Conservation (phyloP, 2,329 filamentous ascomycete species). For the Nemania sp. region DNA sequence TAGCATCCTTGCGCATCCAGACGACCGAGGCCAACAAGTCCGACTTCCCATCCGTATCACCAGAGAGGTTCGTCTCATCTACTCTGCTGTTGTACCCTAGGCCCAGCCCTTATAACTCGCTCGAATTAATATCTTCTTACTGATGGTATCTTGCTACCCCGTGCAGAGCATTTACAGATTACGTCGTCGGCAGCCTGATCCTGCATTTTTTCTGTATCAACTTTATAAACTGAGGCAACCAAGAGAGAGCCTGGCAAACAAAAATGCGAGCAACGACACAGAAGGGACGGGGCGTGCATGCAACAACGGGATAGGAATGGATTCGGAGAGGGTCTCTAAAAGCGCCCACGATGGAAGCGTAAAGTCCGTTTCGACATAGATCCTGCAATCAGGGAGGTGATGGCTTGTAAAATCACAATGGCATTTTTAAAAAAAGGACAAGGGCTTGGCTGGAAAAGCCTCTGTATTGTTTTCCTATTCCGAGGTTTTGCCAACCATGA, state of each 20-base stretch:
- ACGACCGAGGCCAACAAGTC: slow-evolving; percentile 81
- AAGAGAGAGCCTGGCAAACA: neutral
- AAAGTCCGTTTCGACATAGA: slow-evolving; percentile 1
- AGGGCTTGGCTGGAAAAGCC: slow-evolving; percentile 2
- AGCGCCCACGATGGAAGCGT: neutral
- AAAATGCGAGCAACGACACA: slow-evolving; percentile 13
- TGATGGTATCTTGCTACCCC: slow-evolving; percentile 2
- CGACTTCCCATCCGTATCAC: slow-evolving; percentile 76
- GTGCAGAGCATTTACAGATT: slow-evolving; percentile 90
- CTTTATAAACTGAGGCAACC: slow-evolving; percentile 84
- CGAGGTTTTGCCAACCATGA: no score
- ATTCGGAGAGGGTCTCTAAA: neutral
- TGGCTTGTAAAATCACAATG: slow-evolving; percentile 17
- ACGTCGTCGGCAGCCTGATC: slow-evolving; percentile 90
- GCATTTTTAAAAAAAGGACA: neutral
- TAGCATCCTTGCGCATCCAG: slow-evolving; percentile 83
- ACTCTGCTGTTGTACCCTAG: neutral
- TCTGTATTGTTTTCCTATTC: neutral
- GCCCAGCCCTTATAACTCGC: neutral
- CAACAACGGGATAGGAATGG: slow-evolving; percentile 9
- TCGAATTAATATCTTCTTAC: neutral
- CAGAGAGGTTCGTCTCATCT: slow-evolving; percentile 68
- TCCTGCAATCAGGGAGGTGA: slow-evolving; percentile 23
- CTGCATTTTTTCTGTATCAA: slow-evolving; percentile 99
- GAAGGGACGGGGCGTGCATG: slow-evolving; percentile 9